Evolutionary conservation across 2,329 filamentous ascomycete genomes (phyloP).

Genomic region (Cladosporium sp.): DNA sequence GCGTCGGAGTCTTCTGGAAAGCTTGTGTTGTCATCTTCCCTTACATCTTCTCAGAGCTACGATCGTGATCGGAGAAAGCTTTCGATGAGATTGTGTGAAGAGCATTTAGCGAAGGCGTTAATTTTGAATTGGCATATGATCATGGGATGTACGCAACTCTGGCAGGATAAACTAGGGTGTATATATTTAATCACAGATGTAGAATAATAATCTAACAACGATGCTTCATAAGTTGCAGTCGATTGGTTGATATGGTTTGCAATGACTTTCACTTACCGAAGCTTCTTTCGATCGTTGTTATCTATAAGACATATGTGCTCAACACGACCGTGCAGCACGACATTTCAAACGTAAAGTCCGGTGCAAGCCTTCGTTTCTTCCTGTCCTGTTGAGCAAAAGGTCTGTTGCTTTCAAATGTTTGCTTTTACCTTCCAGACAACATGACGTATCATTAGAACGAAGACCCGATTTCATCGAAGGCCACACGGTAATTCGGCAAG

Average conservation of each 20-base stretch:
- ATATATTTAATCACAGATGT: background rate
- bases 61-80: slow-evolving; percentile 15
- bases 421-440: background rate
- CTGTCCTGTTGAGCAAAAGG: no score
- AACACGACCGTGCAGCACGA: no score
- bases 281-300: no score
- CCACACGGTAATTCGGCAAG: background rate
- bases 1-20: slow-evolving; percentile 51
- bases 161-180: background rate
- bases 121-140: background rate
- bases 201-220: background rate
- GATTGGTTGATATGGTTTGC: no score
- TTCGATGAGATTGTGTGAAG: background rate
- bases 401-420: no score
- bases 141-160: slow-evolving; percentile 3
- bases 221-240: no score
- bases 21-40: slow-evolving; percentile 50
- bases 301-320: no score
- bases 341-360: no score
- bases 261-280: background rate
- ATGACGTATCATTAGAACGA: background rate
- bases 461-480: background rate
- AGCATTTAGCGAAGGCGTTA: slow-evolving; percentile 11
- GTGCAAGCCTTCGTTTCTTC: no score
- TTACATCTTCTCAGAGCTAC: slow-evolving; percentile 37